phyloP scores from a whole-genome alignment of 75 land plant species.

The Azolla pinnata region DNA sequence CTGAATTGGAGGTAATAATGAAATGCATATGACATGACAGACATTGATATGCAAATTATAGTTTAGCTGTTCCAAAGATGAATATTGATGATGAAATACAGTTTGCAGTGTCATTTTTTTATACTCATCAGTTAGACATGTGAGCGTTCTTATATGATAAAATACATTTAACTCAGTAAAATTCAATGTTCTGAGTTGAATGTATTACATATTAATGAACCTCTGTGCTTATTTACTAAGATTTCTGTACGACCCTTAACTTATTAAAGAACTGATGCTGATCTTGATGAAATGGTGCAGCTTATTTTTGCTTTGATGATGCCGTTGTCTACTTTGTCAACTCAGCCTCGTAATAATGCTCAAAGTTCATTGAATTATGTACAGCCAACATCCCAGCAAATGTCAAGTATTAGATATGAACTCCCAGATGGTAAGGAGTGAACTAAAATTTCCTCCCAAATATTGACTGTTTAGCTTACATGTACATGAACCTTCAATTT shows the following conservation, averaged over 20 bases:
- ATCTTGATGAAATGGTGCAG: not conserved
- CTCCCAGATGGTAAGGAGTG: constrained; percentile 64
- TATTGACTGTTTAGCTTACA: constrained; percentile 2
- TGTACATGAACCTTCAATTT: not conserved
- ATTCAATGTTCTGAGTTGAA: too few relatives aligned
- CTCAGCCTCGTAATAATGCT: not conserved
- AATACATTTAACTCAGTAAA: too few relatives aligned
- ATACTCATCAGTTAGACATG: too few relatives aligned
- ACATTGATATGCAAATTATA: not conserved
- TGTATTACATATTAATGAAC: too few relatives aligned
- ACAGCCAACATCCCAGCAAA: too few relatives aligned
- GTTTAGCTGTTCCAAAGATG: not conserved
- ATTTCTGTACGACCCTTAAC: too few relatives aligned
- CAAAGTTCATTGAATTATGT: not conserved
- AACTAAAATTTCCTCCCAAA: too few relatives aligned
- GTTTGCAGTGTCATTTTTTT: too few relatives aligned
- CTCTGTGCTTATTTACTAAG: too few relatives aligned
- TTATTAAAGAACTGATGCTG: too few relatives aligned
- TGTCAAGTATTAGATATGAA: constrained; percentile 2
- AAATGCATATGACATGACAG: not conserved
- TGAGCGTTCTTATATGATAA: too few relatives aligned
- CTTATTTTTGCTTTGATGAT: not conserved
- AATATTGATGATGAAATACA: not conserved
- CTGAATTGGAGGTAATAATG: constrained; percentile 71
- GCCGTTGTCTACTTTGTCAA: not conserved